Conservation (phyloP, 805 yeast genomes). For the Teunomyces aglyptinius region DNA sequence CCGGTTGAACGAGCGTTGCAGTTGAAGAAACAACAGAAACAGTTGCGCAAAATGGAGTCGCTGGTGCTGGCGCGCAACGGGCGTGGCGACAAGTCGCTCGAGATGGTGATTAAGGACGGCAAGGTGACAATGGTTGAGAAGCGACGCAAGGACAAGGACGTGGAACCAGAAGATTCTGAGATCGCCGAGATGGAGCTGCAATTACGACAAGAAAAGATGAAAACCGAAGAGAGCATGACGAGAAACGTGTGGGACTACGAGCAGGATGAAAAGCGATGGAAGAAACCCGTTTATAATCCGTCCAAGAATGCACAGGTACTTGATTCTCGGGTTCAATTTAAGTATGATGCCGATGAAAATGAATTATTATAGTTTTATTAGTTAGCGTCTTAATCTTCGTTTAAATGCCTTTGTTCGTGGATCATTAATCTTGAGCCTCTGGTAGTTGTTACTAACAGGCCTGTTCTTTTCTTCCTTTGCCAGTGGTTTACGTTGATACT, state of each 20-base stretch:
- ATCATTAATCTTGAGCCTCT: constrained; percentile 51
- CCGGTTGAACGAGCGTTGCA: constrained; percentile 83
- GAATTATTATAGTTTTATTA: constrained; percentile 21
- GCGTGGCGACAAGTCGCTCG: constrained; percentile 69
- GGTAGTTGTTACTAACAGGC: constrained; percentile 49
- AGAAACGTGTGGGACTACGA: constrained; percentile 60
- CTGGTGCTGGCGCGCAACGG: constrained; percentile 60
- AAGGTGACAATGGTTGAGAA: constrained; percentile 66
- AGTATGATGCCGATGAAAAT: constrained; percentile 16
- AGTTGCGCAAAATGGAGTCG: constrained; percentile 61
- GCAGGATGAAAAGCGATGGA: too few species aligned
- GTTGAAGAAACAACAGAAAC: constrained; percentile 80
- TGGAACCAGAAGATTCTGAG: constrained; percentile 28
- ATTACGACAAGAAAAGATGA: constrained; percentile 19
- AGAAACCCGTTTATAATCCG: too few species aligned
- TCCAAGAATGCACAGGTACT: neutral
- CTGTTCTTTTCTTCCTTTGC: constrained; percentile 15
- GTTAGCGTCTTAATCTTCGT: constrained; percentile 28
- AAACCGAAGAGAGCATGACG: constrained; percentile 29
- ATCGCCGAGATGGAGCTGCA: constrained; percentile 37
- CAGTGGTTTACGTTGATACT: constrained; percentile 3
- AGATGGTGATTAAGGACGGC: constrained; percentile 77
- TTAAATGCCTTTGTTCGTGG: constrained; percentile 41
- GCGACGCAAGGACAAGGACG: constrained; percentile 21
- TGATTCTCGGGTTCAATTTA: constrained; percentile 28